Conservation (phyloP, 495 filamentous ascomycete species). For the Pyrenula aspistea region DNA sequence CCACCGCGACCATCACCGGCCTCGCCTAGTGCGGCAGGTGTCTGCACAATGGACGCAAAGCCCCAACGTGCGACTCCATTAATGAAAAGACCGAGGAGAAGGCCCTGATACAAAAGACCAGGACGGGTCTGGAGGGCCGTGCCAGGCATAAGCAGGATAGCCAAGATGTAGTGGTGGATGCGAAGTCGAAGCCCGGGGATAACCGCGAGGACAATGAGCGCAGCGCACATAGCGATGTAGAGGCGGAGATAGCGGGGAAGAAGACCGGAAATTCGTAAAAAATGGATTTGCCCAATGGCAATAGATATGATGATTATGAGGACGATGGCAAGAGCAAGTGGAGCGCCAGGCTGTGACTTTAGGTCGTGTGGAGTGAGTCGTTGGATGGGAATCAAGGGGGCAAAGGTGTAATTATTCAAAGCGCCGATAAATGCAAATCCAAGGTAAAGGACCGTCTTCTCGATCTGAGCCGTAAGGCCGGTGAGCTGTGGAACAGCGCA, state of each 20-base stretch:
- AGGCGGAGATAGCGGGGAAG: constrained; percentile 59
- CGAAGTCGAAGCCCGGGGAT: constrained; percentile 76
- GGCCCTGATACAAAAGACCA: constrained; percentile 68
- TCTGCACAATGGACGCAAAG: constrained; percentile 84
- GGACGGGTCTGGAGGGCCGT: constrained; percentile 75
- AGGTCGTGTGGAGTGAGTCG: constrained; percentile 69
- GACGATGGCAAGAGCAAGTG: constrained; percentile 55
- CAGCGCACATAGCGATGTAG: constrained; percentile 49
- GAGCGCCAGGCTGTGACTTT: constrained; percentile 63
- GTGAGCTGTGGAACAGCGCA: constrained; percentile 41
- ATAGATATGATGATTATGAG: constrained; percentile 47
- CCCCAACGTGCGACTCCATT: constrained; percentile 92
- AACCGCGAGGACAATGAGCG: constrained; percentile 50
- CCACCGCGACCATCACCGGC: constrained; percentile 39
- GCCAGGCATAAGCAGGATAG: constrained; percentile 69
- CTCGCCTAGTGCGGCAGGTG: constrained; percentile 49
- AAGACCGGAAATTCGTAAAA: constrained; percentile 60
- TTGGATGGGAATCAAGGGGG: constrained; percentile 64
- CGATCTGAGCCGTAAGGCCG: constrained; percentile 51
- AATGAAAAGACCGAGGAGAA: constrained; percentile 82
- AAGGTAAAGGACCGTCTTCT: constrained; percentile 65
- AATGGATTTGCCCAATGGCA: constrained; percentile 56
- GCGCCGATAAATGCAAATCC: constrained; percentile 67
- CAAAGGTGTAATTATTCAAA: constrained; percentile 74
- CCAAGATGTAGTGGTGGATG: constrained; percentile 93